phyloP scores from a whole-genome alignment of 768 basidiomycete species.

The Russula olivacea region DNA sequence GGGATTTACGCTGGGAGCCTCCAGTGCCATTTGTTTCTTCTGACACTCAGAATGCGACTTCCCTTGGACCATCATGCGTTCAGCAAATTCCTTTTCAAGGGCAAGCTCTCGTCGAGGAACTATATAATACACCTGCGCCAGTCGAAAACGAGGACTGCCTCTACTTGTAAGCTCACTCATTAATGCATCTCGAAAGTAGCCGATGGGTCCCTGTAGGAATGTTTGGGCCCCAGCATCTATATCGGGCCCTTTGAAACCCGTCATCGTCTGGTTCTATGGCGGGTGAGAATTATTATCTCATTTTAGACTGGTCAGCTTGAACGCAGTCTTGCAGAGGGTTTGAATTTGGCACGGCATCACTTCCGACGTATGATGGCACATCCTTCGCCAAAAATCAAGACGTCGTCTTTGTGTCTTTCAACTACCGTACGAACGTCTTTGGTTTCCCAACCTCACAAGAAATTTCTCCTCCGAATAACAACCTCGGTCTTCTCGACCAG shows the following conservation, averaged over 20 bases:
- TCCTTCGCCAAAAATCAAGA: conserved; percentile 18
- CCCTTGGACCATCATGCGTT: conserved; percentile 16
- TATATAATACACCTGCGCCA: not conserved
- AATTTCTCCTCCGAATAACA: conserved; percentile 1
- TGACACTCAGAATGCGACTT: conserved; percentile 1
- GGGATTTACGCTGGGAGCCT: conserved; percentile 12
- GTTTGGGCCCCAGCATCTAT: conserved; percentile 12
- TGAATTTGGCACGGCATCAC: conserved; percentile 3
- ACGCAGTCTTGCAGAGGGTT: conserved; percentile 3
- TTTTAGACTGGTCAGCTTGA: not conserved
- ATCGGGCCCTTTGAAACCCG: conserved; percentile 7
- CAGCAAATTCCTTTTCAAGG: conserved; percentile 1
- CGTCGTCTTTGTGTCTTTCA: conserved; percentile 13
- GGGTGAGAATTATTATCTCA: conserved; percentile 1
- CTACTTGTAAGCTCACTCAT: not conserved
- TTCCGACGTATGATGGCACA: conserved; percentile 13
- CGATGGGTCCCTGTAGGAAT: not conserved
- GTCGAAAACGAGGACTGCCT: conserved; percentile 17
- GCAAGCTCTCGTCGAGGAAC: not conserved
- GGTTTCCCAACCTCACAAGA: conserved; percentile 14
- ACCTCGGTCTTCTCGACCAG: conserved; percentile 15
- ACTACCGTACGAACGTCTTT: conserved; percentile 19
- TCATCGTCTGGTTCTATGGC: conserved; percentile 19
- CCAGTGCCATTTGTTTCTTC: conserved; percentile 7
- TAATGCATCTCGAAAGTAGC: not conserved